Evolutionary conservation across 257 asterid species (phyloP).

Genomic region (Solanum medicagineum): DNA sequence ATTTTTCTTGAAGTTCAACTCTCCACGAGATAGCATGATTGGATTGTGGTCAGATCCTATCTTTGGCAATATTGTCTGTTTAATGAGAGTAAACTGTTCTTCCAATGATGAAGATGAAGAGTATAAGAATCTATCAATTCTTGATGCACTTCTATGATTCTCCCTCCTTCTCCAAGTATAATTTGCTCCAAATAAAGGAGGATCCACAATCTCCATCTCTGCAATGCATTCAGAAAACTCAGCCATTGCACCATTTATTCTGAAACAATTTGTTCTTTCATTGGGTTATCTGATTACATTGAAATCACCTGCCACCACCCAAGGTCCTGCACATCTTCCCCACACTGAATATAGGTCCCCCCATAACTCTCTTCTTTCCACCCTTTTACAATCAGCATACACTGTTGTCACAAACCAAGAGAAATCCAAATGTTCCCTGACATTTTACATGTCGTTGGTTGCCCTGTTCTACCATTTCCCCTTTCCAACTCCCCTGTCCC

Average conservation of each 20-base stretch:
- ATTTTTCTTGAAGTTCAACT: not conserved
- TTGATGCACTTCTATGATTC: not conserved
- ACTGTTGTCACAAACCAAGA: too few species aligned
- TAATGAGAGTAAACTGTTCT: not conserved
- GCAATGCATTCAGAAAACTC: not conserved
- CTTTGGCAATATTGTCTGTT: not conserved
- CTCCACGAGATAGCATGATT: not conserved
- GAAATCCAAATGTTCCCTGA: too few species aligned
- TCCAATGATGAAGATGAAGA: not conserved
- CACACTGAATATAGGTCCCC: too few species aligned
- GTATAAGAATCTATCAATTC: not conserved
- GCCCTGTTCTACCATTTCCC: too few species aligned
- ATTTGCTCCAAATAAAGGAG: not conserved
- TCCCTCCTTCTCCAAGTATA: not conserved
- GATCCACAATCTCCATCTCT: not conserved
- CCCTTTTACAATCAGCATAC: too few species aligned
- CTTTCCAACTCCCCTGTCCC: too few species aligned
- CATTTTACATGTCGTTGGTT: too few species aligned
- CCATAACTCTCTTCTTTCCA: too few species aligned
- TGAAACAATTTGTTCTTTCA: not conserved
- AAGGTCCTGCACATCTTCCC: not conserved
- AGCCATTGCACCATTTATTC: not conserved
- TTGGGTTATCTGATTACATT: not conserved
- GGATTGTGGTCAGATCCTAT: not conserved
- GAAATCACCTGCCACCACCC: not conserved